These are phyloP conservation scores for Leptodontidium sp. DNA, from an alignment of 2,329 filamentous ascomycete species.

Conservation along the genomic window DNA sequence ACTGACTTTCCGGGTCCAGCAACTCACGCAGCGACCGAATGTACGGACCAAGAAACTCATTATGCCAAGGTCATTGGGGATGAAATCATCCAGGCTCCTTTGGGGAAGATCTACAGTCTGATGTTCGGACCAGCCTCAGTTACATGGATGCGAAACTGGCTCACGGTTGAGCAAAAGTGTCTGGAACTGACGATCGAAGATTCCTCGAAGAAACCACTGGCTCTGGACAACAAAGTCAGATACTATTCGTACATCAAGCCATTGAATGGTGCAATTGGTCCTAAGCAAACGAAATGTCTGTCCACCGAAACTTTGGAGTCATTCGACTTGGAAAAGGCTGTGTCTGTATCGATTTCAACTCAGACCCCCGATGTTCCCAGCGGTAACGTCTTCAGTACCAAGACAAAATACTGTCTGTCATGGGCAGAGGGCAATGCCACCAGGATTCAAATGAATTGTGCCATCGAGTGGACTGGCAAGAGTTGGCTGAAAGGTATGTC, in stretches of 20 bases:
- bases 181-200: conserved; percentile 88
- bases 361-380: conserved; percentile 95
- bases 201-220: conserved; percentile 71
- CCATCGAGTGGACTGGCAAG: conserved; percentile 95
- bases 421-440: conserved; percentile 92
- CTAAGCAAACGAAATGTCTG: conserved; percentile 93
- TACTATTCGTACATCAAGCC: conserved; percentile 93
- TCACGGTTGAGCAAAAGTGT: conserved; percentile 88
- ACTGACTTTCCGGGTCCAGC: conserved; percentile 85
- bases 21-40: conserved; percentile 85
- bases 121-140: conserved; percentile 85
- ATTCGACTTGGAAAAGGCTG: conserved; percentile 85
- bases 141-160: conserved; percentile 85
- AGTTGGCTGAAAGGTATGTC: conserved; percentile 92
- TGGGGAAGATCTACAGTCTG: conserved; percentile 90
- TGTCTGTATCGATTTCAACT: conserved; percentile 83
- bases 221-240: conserved; percentile 76
- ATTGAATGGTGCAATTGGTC: conserved; percentile 82
- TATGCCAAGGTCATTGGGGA: conserved; percentile 88
- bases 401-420: conserved; percentile 92
- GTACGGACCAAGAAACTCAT: conserved; percentile 78
- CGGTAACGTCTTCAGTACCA: conserved; percentile 88
- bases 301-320: conserved; percentile 85
- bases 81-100: conserved; percentile 83
- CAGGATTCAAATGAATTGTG: conserved; percentile 85